Conservation (phyloP, 2,329 filamentous ascomycete genomes). For the Rhynchosporium agropyri region DNA sequence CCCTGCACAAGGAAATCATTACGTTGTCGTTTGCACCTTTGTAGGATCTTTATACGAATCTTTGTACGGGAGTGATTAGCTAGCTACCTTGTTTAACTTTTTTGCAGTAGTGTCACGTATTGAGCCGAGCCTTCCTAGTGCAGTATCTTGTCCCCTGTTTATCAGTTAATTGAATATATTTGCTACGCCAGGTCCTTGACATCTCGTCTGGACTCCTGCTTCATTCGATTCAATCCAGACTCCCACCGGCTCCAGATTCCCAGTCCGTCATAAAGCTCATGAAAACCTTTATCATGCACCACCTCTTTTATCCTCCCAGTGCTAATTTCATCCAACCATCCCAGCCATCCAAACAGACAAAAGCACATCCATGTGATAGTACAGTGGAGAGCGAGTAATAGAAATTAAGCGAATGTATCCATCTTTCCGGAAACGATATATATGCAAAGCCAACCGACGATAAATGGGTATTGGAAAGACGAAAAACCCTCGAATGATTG, state of each 20-base stretch:
- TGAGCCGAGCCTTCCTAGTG: too few relatives aligned
- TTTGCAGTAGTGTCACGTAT: neutral
- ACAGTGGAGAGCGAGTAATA: conserved; percentile 22
- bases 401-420: conserved; percentile 23
- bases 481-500: conserved; percentile 21
- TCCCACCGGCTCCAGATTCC: neutral
- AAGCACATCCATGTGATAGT: conserved; percentile 10
- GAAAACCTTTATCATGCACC: conserved; percentile 34
- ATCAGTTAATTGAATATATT: conserved; percentile 3
- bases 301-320: neutral
- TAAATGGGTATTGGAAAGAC: conserved; percentile 33
- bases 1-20: too few relatives aligned
- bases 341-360: neutral
- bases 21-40: too few relatives aligned
- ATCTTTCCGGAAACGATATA: conserved; percentile 16
- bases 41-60: too few relatives aligned
- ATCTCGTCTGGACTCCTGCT: conserved; percentile 18
- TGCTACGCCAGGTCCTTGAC: conserved; percentile 2
- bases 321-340: neutral
- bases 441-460: conserved; percentile 29
- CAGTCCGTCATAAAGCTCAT: conserved; percentile 31
- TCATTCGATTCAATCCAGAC: conserved; percentile 12
- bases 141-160: conserved; percentile 3
- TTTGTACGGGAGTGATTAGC: too few relatives aligned
- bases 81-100: too few relatives aligned